phyloP scores from a whole-genome alignment of 352 stramenopile genomes.

The Pelagophyceae sp. region DNA sequence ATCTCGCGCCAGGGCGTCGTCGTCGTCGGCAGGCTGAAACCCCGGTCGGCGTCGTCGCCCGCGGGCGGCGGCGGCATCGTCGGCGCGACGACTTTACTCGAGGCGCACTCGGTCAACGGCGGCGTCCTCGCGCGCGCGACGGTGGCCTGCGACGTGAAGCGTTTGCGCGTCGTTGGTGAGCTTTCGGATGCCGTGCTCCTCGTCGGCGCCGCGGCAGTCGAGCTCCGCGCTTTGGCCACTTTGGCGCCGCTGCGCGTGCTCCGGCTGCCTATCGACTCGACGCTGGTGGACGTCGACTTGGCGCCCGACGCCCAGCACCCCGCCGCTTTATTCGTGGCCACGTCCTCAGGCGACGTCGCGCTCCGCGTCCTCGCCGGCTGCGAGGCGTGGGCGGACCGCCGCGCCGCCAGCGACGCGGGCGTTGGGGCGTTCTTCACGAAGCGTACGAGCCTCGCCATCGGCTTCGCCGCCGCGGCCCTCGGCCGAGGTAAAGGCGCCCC shows the following conservation, averaged over 20 bases:
- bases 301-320: background rate
- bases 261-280: no score
- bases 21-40: background rate
- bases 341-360: background rate
- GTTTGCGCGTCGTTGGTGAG: background rate
- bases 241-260: no score
- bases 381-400: background rate
- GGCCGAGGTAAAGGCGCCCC: no score
- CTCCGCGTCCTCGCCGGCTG: background rate
- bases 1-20: no score
- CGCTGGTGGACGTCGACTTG: background rate
- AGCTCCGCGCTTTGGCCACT: background rate
- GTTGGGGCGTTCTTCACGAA: no score
- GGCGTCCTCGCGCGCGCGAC: background rate
- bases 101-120: conserved; percentile 2
- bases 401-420: background rate
- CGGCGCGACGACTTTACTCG: background rate
- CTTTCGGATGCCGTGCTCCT: background rate
- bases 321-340: background rate
- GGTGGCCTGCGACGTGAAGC: background rate
- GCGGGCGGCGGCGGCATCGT: background rate
- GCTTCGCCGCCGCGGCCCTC: no score
- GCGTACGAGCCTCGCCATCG: no score
- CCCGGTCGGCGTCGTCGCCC: background rate
- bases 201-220: background rate